Base-by-base conservation (phyloP, 1,139 yeast genomes). In the Suhomyces wounanorum region DNA sequence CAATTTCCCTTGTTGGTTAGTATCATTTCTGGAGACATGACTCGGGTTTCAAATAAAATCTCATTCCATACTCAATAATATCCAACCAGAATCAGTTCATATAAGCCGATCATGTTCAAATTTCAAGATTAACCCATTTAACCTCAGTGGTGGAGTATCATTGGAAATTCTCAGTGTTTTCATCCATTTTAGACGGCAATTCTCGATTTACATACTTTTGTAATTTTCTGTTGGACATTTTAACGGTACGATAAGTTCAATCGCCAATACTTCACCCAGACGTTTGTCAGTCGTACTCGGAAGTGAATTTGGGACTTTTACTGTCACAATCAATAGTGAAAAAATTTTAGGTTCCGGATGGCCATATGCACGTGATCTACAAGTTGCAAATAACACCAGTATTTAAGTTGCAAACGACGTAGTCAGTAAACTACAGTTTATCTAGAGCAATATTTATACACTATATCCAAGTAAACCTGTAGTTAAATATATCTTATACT, bases 171-270 rank as follows among this genome's bases (percentile, higher is more conserved):
- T 13, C 3, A 16, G 10, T 31, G 18, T 18, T 38, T 30, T 40
- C n/a, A 13, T 30, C 31, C 36, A 37, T 36, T 23, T 14, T 17
- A 26, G 9, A 18, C 9, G 17, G 26, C 8, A 2, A n/a, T 11
- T 8, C 16, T 25, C 28, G 18, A 21, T 25, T 14, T 7, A 64
- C 80, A 59, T 75, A 75, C 81, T 77, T 77, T 58, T 77, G 81
- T 60, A 77, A 73, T 61, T 77, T 77, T 55, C 81, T 63, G 50
- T 73, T 75, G 37, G 78, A 67, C 78, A 73, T 72, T 44, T 25
- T 52, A 11, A 21, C 30, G 11, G 17, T 17, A 25, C 14, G 35
- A 17, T 11, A 25, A n/a, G 11, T n/a, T 40, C 17, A 16, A 40
- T 40, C 42, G 18, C 42, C 42, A 40, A 40, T 40, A 25, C 16